Base-by-base conservation (phyloP, 2,329 filamentous ascomycete genomes). In the Phyllachora maydis region DNA sequence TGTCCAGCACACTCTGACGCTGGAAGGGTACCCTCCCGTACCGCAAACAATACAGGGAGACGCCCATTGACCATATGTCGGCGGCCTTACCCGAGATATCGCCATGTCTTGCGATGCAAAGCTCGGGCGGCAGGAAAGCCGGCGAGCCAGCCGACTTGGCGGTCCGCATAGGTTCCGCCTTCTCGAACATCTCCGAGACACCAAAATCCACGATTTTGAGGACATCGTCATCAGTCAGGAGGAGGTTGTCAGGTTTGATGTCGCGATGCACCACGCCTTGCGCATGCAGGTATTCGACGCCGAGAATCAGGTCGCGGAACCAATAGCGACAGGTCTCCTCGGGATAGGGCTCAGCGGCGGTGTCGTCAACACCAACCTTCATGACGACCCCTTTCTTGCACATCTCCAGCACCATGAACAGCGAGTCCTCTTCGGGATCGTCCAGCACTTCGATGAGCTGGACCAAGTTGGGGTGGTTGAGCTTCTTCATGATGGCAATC, bases 401-500 rank as follows among this genome's bases (percentile, higher is more conserved):
- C 79, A 93, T 91, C 46, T 98, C 88, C 46, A 98, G 63, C 12
- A 98, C 88, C 79, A 98, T 95, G 50, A 93, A 98, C 8, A 98
- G 52, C 3, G 83, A 92, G 46, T 98, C 88, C 41, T 93, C 82
- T 22, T 85, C 73, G 0, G 88, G 85, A 41, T 95, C 88, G 43
- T 95, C 88, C 24, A 98, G 56, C 3, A 98, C 88, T 48, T 98
- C 88, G 33, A 91, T 79, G 23, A 98, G 54, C 21, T 76, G 71
- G 9, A 95, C 85, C n/a, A 98, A 56, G 40, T 95, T 98, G 14
- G 71, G 74, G 41, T 98, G 88, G 40, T 93, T 72, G 22, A 95
- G 61, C 50, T 95, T 95, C 57, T 95, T 98, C 83, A 98, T 95
- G 42, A 95, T 90, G 28, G 88, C 88, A 38, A 95, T 88, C 47